Percentiles rank a stretch among this genome's conserved stretches.
phyloP scores from a whole-genome alignment of 2,329 filamentous ascomycete species.

The Hypoxylon sp. region DNA sequence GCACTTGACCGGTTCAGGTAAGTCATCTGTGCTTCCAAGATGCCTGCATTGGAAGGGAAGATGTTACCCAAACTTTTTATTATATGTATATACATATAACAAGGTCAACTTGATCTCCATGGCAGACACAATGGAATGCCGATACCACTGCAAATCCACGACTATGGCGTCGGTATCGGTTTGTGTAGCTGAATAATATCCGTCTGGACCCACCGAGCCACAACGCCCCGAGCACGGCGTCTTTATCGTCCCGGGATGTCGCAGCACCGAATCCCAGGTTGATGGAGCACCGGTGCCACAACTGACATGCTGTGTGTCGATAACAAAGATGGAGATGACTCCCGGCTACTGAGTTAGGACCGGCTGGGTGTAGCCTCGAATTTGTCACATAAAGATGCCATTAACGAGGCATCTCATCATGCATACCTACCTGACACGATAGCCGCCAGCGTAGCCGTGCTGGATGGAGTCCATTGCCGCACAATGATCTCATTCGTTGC shows the following conservation, averaged over 20 bases:
- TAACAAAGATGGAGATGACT: conserved; percentile 22
- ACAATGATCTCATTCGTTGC: neutral
- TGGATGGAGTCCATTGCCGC: neutral
- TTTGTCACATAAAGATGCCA: neutral
- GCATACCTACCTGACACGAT: conserved; percentile 6
- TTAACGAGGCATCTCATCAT: neutral
- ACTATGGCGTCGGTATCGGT: conserved; percentile 34
- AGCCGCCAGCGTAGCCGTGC: neutral
- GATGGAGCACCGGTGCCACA: conserved; percentile 39
- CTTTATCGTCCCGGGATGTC: conserved; percentile 38
- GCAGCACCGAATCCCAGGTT: conserved; percentile 42
- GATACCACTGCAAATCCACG: conserved; percentile 24
- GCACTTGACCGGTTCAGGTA: conserved; percentile 12
- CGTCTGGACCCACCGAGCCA: conserved; percentile 37
- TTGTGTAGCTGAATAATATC: conserved; percentile 38
- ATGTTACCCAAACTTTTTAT: conserved; percentile 15
- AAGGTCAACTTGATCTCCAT: neutral
- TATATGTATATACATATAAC: conserved; percentile 1
- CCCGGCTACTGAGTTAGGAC: conserved; percentile 14
- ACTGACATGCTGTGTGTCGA: conserved; percentile 36
- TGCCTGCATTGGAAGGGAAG: neutral
- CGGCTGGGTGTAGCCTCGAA: conserved; percentile 1
- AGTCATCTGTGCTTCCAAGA: conserved; percentile 3
- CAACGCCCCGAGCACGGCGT: conserved; percentile 36
- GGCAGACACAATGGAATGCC: neutral